phyloP scores from a whole-genome alignment of 441 rosid genomes.

The Caryocar brasiliense region DNA sequence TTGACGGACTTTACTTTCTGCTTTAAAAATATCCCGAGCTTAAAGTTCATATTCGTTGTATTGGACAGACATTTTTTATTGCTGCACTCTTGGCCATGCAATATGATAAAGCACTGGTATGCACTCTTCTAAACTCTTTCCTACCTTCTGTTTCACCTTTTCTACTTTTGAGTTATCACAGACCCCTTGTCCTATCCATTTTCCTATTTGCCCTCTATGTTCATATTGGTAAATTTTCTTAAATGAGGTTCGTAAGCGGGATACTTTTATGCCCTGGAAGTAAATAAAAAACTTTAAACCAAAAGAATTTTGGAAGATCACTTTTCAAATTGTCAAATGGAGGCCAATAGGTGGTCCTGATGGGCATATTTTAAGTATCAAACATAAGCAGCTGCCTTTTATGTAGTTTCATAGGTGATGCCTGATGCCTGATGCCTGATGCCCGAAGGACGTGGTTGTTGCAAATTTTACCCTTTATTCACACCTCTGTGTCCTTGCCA shows the following conservation, averaged over 20 bases:
- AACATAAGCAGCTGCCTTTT: no score
- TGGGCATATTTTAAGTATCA: no score
- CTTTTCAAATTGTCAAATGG: no score
- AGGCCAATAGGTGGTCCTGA: no score
- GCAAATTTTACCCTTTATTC: no score
- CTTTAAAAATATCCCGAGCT: background rate
- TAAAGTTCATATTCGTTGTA: slow-evolving; percentile 7
- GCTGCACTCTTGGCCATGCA: slow-evolving; percentile 98
- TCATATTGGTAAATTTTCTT: background rate
- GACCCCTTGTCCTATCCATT: background rate
- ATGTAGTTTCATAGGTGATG: no score
- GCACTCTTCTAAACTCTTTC: slow-evolving; percentile 20
- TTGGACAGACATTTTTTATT: slow-evolving; percentile 77
- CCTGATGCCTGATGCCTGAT: no score
- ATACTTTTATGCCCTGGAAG: background rate
- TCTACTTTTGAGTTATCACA: background rate
- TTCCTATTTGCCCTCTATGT: background rate
- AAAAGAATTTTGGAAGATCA: no score
- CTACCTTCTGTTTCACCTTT: background rate
- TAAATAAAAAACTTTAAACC: background rate
- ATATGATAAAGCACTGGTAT: slow-evolving; percentile 87
- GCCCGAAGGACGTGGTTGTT: no score
- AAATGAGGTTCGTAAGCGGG: background rate
- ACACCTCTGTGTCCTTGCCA: no score
- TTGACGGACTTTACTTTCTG: no score